A percentile compares a stretch with the other conserved stretches of the same genome.
phyloP scores from a whole-genome alignment of 345 rosid genomes.

The Eutrema heterophyllum region DNA sequence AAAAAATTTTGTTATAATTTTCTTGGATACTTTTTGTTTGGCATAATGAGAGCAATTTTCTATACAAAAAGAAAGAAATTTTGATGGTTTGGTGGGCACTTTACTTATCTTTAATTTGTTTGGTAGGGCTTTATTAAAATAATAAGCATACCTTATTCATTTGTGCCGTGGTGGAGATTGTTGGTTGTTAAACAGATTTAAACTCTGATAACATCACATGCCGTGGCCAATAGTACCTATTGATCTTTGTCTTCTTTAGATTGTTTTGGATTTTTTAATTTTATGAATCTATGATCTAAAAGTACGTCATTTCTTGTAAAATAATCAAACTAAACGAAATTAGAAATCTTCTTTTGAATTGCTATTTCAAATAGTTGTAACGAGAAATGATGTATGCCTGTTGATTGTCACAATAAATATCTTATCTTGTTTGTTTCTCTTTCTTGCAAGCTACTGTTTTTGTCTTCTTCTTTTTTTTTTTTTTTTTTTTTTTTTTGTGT shows the following conservation, averaged over 20 bases:
- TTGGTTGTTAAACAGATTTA: conserved; percentile 6
- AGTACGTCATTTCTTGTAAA: background rate
- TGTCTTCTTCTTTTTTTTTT: background rate
- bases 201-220: conserved; percentile 26
- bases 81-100: conserved; percentile 28
- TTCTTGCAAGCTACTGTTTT: conserved; percentile 36
- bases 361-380: background rate
- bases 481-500: background rate
- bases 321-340: background rate
- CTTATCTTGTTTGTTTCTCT: conserved; percentile 26
- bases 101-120: conserved; percentile 17
- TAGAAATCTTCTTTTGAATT: conserved; percentile 11
- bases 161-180: conserved; percentile 14
- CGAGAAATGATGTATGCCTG: conserved; percentile 16
- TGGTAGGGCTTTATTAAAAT: conserved; percentile 11
- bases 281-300: background rate
- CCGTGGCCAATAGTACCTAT: conserved; percentile 5
- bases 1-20: background rate
- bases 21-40: background rate
- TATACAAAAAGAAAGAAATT: conserved; percentile 8
- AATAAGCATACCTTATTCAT: conserved; percentile 14
- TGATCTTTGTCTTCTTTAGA: conserved; percentile 30
- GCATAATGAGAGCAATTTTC: conserved; percentile 1
- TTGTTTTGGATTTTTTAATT: conserved; percentile 23
- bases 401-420: conserved; percentile 22